Evolutionary conservation across 306 rosid genomes (phyloP).

Genomic region (Datisca glomerata): DNA sequence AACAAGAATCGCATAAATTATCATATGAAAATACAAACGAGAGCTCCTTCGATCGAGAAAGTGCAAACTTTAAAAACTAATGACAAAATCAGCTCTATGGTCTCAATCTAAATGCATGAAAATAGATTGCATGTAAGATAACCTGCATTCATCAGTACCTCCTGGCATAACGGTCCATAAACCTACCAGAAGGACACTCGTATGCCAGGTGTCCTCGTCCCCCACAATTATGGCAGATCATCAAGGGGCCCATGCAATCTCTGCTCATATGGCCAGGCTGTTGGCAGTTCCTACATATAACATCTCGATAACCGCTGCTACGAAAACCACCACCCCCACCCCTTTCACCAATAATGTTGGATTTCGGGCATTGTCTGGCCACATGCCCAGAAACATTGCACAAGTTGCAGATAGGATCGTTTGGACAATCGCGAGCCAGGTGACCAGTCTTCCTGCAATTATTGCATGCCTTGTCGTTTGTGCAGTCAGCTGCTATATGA

Average conservation of each 20-base stretch:
- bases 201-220: conserved; percentile 95
- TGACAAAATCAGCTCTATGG: too few relatives aligned
- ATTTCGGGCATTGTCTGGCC: conserved; percentile 83
- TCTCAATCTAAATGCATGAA: too few relatives aligned
- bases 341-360: conserved; percentile 46
- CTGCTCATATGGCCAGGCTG: conserved; percentile 94
- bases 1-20: too few relatives aligned
- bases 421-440: conserved; percentile 95
- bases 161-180: conserved; percentile 83
- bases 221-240: conserved; percentile 96
- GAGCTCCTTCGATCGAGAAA: too few relatives aligned
- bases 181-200: conserved; percentile 94
- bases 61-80: too few relatives aligned
- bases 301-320: conserved; percentile 43
- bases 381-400: conserved; percentile 96
- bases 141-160: conserved; percentile 53
- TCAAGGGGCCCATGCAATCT: conserved; percentile 93
- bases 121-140: too few relatives aligned
- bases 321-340: conserved; percentile 25
- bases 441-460: conserved; percentile 97
- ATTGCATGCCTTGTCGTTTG: conserved; percentile 98
- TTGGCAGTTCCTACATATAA: conserved; percentile 87
- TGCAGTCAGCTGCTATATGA: conserved; percentile 91
- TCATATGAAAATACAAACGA: too few relatives aligned
- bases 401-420: conserved; percentile 82